These are phyloP conservation scores for Cyclotella baltica DNA, from an alignment of 108 stramenopile genomes.

Conservation along the genomic window DNA sequence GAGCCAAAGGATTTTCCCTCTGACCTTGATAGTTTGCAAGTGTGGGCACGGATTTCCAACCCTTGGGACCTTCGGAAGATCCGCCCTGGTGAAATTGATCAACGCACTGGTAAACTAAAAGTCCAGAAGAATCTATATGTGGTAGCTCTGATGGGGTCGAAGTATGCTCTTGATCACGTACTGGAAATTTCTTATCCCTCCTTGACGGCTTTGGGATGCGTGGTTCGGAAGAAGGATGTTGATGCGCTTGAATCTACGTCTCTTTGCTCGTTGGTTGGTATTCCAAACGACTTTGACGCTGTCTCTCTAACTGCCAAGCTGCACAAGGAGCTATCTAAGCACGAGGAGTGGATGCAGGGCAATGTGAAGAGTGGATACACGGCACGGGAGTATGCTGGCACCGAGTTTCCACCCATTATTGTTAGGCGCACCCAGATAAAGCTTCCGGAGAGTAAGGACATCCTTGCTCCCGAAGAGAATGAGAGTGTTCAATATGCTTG, in stretches of 20 bases:
- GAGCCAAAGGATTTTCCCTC: background rate
- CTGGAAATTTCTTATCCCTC: slow-evolving; percentile 5
- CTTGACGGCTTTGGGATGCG: background rate
- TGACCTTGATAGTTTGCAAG: background rate
- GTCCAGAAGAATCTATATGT: background rate
- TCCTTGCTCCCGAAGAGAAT: background rate
- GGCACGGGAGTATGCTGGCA: background rate
- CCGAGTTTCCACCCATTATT: background rate
- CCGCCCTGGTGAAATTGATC: slow-evolving; percentile 2
- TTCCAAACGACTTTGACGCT: background rate
- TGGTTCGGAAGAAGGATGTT: background rate
- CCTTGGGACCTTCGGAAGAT: slow-evolving; percentile 9
- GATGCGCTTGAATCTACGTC: background rate
- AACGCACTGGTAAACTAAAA: background rate
- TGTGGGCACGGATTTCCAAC: slow-evolving; percentile 1
- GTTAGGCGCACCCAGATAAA: background rate
- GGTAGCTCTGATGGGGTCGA: background rate
- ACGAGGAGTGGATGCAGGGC: background rate
- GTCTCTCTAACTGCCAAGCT: background rate
- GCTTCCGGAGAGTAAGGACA: background rate
- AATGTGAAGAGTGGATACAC: background rate
- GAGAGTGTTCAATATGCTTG: background rate
- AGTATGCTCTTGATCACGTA: slow-evolving; percentile 1
- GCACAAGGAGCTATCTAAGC: background rate
- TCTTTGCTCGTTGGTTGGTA: background rate